Conservation (phyloP, 768 basidiomycete genomes). For the Pseudohyphozyma bogoriensis region DNA sequence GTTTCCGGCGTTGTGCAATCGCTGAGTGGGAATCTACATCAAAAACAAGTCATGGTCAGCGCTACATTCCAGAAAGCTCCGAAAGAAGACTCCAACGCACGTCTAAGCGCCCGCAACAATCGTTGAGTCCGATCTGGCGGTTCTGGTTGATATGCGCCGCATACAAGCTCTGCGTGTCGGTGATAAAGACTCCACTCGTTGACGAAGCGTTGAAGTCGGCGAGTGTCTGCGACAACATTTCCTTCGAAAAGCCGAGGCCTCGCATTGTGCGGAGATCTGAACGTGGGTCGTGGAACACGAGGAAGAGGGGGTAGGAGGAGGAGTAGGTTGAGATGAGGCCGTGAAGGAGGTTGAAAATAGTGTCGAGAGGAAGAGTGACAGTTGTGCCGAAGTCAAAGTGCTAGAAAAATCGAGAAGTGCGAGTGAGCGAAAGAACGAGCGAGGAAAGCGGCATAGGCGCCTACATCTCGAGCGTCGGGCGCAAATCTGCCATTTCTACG, state of each 20-base stretch:
- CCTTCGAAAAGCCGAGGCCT: not conserved
- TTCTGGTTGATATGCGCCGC: constrained; percentile 3
- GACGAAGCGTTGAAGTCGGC: not conserved
- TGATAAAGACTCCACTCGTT: constrained; percentile 4
- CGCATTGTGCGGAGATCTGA: not conserved
- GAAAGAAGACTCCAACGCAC: no score
- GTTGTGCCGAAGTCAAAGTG: constrained; percentile 20
- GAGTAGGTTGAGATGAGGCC: not conserved
- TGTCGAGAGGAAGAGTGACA: not conserved
- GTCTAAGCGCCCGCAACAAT: constrained; percentile 11
- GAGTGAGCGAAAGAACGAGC: not conserved
- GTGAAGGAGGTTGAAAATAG: not conserved
- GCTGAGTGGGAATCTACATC: constrained; percentile 3
- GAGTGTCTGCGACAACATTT: no score
- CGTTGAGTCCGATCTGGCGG: constrained; percentile 6
- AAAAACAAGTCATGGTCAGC: no score
- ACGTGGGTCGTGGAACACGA: not conserved
- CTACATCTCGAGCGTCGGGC: constrained; percentile 13
- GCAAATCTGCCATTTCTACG: constrained; percentile 4
- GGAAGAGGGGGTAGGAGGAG: not conserved
- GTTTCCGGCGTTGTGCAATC: constrained; percentile 27
- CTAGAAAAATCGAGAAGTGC: not conserved
- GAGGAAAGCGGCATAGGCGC: not conserved
- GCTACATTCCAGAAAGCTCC: no score
- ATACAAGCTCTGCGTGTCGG: constrained; percentile 22